phyloP scores from a whole-genome alignment of 805 yeast genomes.

The Ogataea parapolymorpha region DNA sequence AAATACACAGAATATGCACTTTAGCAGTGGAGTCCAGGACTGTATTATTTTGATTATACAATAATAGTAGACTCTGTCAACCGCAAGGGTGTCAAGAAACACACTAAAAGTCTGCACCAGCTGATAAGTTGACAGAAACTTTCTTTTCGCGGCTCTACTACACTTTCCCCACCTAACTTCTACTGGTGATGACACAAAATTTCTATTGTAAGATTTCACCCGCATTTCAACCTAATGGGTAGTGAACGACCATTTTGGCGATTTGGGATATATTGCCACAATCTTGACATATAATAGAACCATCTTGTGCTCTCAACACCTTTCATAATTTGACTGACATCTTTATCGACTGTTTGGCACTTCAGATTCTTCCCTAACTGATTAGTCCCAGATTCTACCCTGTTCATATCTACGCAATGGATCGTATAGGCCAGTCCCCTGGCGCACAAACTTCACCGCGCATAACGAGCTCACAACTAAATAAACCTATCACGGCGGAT shows the following conservation, averaged over 20 bases:
- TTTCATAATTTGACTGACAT: too few relatives aligned
- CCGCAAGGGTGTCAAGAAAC: background rate
- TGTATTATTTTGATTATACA: too few relatives aligned
- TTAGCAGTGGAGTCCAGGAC: too few relatives aligned
- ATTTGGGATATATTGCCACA: background rate
- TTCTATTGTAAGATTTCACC: background rate
- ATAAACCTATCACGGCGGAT: constrained; percentile 20
- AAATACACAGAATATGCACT: too few relatives aligned
- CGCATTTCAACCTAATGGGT: background rate
- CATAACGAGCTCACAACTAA: constrained; percentile 10
- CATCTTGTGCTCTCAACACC: too few relatives aligned
- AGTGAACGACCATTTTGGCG: constrained; percentile 3
- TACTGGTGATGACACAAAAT: constrained; percentile 4
- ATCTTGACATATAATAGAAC: background rate
- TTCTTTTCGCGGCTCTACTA: background rate
- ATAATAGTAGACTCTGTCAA: background rate
- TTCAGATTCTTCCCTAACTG: background rate
- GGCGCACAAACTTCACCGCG: constrained; percentile 18
- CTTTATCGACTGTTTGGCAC: background rate
- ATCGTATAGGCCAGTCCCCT: background rate
- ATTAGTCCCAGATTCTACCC: background rate
- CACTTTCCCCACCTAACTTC: constrained; percentile 7
- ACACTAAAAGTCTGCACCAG: background rate
- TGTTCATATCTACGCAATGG: background rate
- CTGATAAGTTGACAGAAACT: background rate